A percentile compares a stretch with the other conserved stretches of the same genome.
Evolutionary conservation across 1,284 basidiomycete species (phyloP).

Genomic region (Cutaneotrichosporon sp.): DNA sequence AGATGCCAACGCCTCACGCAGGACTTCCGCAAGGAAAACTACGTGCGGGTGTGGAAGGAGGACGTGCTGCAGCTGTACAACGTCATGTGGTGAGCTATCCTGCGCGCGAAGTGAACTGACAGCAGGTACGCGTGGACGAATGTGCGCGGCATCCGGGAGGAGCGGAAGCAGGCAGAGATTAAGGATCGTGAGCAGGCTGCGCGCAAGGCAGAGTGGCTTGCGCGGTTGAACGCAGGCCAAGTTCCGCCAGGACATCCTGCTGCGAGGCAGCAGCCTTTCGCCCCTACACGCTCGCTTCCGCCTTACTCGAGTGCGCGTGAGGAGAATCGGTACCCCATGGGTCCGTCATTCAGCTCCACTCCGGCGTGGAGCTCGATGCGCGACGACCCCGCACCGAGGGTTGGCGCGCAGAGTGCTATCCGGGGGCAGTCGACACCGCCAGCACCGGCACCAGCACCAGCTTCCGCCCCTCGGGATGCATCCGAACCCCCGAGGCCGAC

Average conservation of each 20-base stretch:
- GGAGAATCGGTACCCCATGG: neutral
- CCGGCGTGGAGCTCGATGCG: neutral
- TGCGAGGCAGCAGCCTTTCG: neutral
- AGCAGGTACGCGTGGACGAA: conserved; percentile 49
- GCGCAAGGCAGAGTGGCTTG: conserved; percentile 7
- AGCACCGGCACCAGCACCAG: too few relatives aligned
- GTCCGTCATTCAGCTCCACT: neutral
- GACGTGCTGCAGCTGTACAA: conserved; percentile 87
- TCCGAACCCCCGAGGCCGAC: too few relatives aligned
- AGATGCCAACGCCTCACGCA: conserved; percentile 79
- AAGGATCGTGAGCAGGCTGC: conserved; percentile 22
- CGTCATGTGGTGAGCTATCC: conserved; percentile 87
- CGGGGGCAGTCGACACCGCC: neutral
- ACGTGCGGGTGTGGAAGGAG: conserved; percentile 85
- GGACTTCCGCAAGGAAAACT: conserved; percentile 88
- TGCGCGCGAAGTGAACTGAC: conserved; percentile 13
- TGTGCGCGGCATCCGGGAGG: conserved; percentile 36
- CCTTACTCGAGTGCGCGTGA: neutral
- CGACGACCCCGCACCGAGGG: neutral
- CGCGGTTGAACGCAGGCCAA: neutral
- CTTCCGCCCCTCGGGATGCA: too few relatives aligned
- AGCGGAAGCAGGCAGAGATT: conserved; percentile 25
- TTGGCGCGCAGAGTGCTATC: neutral
- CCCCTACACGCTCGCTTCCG: neutral
- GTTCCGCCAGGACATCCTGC: conserved; percentile 2